Evolutionary conservation across 169 alveolate species (phyloP), one percentile per base, ranked within the genome.

Genomic region (Cyclospora cayetanensis): DNA sequence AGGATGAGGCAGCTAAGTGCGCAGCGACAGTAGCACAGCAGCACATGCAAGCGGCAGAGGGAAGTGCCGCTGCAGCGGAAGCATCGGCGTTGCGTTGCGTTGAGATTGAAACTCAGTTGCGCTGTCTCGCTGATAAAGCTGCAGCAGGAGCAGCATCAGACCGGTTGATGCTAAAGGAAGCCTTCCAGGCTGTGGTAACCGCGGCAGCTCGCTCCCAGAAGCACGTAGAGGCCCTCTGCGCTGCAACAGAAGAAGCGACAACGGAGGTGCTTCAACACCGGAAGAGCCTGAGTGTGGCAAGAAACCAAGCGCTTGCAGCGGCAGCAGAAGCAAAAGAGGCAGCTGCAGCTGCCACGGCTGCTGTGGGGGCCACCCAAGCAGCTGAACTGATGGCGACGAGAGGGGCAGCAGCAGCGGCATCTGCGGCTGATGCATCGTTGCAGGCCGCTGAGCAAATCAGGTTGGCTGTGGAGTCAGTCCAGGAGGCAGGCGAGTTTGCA

Each of bases 321-420:
- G 80, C 80, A 31, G 80, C 29, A 68, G 35, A 42, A 68, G 80
- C 80, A 68, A 46, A 42, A 68, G 80, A 68, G 2, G 80, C 80
- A 29, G 80, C 80, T 18, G 80, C 80, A 29, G 80, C 80, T 31
- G 80, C 80, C 35, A 46, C 5, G 7, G 55, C 55, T 46, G 55
- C 55, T 46, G 55, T 15, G 7, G 55, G 55, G 7, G 55, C 80
- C 0, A 27, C 35, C 9, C 80, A 68, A 11, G 18, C 80, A 68
- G 80, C 80, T 4, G 80, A 27, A 4, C 4, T 4, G 5, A 68
- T 68, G 0, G 80, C 80, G 27, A 29, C 80, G n/a, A 1, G 80
- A 31, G 80, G 80, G 12, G 80, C 80, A 31, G 50, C 50, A 68
- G 80, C 80, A 68, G 80, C 80, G 35, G 18, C 80, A 9, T 42